Base-by-base conservation (phyloP, 2,329 filamentous ascomycete species). In the Alternaria dauci region DNA sequence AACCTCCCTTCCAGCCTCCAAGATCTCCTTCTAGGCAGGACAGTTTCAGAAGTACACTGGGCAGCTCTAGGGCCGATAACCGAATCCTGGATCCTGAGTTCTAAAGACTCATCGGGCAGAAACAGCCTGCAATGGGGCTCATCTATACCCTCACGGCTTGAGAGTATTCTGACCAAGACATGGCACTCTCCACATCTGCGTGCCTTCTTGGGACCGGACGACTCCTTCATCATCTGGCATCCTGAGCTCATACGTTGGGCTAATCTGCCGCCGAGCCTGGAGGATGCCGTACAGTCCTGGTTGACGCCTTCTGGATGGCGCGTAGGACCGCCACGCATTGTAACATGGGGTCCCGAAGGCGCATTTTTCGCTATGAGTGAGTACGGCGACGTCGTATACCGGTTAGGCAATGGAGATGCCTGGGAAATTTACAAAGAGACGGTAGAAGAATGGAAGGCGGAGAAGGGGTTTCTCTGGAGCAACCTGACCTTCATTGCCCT, bases 301-400 rank as follows among this genome's bases (percentile, higher is more conserved):
- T 71, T 78, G 18, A 77, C 74, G n/a, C 76, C 76, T 9, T 65
- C 72, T 0, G 76, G 76, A 25, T 78, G 76, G 76, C 71, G 70
- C n/a, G 70, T 69, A 4, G 76, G 76, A 0, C 72, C 76, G 1
- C 76, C 76, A 3, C 59, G 74, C 4, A 70, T 75, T 16, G 70
- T 76, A 3, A 72, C 70, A 1, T 76, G 76, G 73, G 75, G 76
- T 0, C 63, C 62, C 8, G 62, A 71, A 11, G 71, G 70, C n/a
- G 72, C 75, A 5, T 78, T 72, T 57, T 78, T 78, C 47, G 73
- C 74, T 7, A 72, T 78, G 68, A 78, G 74, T 44, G 75, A 78
- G 57, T 78, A 78, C 39, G 76, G 73, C 2, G 71, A 76, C 36
- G 72, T 76, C 0, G 70, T 68, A 2, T 77, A 73, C 36, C 48